Conservation (phyloP, 495 filamentous ascomycete genomes). For the Coniosporium apollinis region DNA sequence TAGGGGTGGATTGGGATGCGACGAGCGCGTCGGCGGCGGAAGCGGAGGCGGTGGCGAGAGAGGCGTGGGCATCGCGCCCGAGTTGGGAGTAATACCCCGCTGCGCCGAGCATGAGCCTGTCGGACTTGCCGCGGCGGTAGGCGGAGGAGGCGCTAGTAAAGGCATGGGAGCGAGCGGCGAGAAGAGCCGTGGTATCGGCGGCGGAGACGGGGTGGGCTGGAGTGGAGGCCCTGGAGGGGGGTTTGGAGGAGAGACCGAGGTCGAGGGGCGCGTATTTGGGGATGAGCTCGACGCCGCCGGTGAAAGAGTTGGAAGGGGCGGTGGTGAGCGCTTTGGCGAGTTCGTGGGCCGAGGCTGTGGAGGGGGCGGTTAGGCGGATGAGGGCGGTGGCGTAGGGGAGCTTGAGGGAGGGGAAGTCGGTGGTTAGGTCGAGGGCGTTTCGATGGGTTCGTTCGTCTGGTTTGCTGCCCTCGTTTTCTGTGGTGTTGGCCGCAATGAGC, state of each 20-base stretch:
- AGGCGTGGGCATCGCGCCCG: slow-evolving; percentile 34
- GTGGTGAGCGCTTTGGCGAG: slow-evolving; percentile 36
- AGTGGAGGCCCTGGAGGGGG: slow-evolving; percentile 1
- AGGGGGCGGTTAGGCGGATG: slow-evolving; percentile 36
- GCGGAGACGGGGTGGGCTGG: slow-evolving; percentile 1
- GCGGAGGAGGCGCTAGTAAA: slow-evolving; percentile 43
- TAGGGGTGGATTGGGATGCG: slow-evolving; percentile 33
- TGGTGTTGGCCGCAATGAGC: slow-evolving; percentile 27
- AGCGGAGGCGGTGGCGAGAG: slow-evolving; percentile 21
- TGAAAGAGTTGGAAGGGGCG: slow-evolving; percentile 4
- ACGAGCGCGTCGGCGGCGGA: slow-evolving; percentile 30
- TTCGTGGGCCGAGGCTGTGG: slow-evolving; percentile 38
- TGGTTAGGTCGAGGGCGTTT: slow-evolving; percentile 35
- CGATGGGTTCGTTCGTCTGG: slow-evolving; percentile 28
- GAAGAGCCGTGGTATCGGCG: slow-evolving; percentile 12
- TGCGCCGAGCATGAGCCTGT: slow-evolving; percentile 47
- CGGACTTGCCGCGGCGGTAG: slow-evolving; percentile 45
- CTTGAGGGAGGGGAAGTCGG: slow-evolving; percentile 35
- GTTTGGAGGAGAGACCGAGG: slow-evolving; percentile 5
- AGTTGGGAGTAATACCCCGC: slow-evolving; percentile 48
- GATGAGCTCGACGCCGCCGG: slow-evolving; percentile 16
- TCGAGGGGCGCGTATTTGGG: slow-evolving; percentile 22
- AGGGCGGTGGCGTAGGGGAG: slow-evolving; percentile 30
- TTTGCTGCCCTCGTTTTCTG: slow-evolving; percentile 13
- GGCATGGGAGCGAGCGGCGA: slow-evolving; percentile 30